These are phyloP conservation scores for Scheffersomyces ergatensis DNA, from an alignment of 805 yeast species.

Conservation along the genomic window DNA sequence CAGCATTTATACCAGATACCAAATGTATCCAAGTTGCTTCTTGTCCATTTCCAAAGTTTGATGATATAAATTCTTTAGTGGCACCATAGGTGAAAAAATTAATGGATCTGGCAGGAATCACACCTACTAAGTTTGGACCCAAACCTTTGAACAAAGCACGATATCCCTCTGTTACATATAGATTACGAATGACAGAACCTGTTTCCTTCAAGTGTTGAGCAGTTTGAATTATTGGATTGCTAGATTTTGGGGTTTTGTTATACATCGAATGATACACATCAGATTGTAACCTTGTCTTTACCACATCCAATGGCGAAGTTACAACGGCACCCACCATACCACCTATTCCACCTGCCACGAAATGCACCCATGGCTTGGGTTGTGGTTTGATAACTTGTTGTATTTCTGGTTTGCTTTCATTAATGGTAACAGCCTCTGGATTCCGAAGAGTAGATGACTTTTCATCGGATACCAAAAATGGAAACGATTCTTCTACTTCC, in stretches of 20 bases:
- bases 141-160: slow-evolving; percentile 88
- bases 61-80: slow-evolving; percentile 75
- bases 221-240: slow-evolving; percentile 39
- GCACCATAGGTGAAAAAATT: slow-evolving; percentile 96
- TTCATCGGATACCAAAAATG: slow-evolving; percentile 71
- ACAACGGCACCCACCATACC: slow-evolving; percentile 97
- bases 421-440: slow-evolving; percentile 25
- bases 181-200: slow-evolving; percentile 61
- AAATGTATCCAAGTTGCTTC: slow-evolving; percentile 87
- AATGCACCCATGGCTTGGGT: slow-evolving; percentile 60
- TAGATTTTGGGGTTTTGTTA: background rate
- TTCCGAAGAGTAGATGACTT: slow-evolving; percentile 54
- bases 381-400: slow-evolving; percentile 10
- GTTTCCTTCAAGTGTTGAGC: slow-evolving; percentile 82
- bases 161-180: slow-evolving; percentile 76
- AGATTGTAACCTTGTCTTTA: slow-evolving; percentile 91
- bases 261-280: slow-evolving; percentile 70
- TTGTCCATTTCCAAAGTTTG: slow-evolving; percentile 64
- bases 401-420: background rate
- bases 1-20: slow-evolving; percentile 85
- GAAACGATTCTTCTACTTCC: slow-evolving; percentile 59
- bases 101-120: slow-evolving; percentile 95
- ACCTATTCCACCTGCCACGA: slow-evolving; percentile 90
- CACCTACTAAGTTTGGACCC: slow-evolving; percentile 96
- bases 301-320: slow-evolving; percentile 95